Evolutionary conservation across 2,329 filamentous ascomycete genomes (phyloP), one percentile per base, ranked within the genome.

Genomic region (Fusarium guadeloupense): DNA sequence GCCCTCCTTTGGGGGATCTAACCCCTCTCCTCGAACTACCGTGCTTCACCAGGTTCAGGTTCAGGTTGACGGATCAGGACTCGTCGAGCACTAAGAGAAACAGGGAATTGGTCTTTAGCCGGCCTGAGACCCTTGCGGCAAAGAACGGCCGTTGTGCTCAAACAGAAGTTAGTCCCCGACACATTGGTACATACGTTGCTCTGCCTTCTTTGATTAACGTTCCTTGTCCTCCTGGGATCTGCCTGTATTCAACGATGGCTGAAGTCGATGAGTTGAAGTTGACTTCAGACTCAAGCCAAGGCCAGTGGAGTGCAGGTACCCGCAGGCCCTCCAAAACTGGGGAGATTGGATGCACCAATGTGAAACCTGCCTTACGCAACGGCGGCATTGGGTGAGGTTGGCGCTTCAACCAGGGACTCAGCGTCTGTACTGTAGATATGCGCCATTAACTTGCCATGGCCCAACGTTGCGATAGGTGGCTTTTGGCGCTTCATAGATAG

Each of bases 51-150:
- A 31, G 41, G 46, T 43, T 55, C 48, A 63, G 37, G 50, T 41
- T 49, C 51, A 53, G 43, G 25, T 41, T 40, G 16, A 48, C 31
- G 25, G 31, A 41, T 42, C 35, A 31, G 33, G 26, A 60, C 25
- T 58, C 19, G 16, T 58, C 21, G 16, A 59, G 45, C 44, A 30
- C 49, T 33, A 48, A 42, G 21, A 44, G 30, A 46, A 49, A 37
- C 61, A 65, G 37, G 62, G 47, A 41, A 42, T 19, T 65, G 40
- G 42, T 12, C 52, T 62, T 65, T 65, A 65, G 43, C 61, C 51
- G 46, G 51, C 31, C 33, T 56, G 43, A 62, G 28, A 54, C 48
- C 56, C 51, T 64, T 61, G 43, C 44, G 38, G 47, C 25, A 41
- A 33, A 56, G 48, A 61, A 41, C 43, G 35, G 46, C 20, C 26